A percentile compares a stretch with the other conserved stretches of the same genome.
Conservation (phyloP, 78 protist species). For the Bodo saltans region DNA sequence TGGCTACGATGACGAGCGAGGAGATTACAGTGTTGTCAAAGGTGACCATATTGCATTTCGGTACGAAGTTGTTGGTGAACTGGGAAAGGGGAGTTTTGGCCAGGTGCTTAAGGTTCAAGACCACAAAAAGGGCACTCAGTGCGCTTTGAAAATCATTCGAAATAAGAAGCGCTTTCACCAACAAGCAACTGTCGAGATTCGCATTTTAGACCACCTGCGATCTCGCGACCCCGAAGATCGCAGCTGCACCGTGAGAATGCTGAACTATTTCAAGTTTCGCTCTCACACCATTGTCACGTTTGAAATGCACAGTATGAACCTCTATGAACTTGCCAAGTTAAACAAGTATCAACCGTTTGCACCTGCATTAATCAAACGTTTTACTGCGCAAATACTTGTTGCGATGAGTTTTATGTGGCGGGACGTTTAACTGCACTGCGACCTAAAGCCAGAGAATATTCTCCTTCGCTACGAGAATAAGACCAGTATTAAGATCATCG, state of each 20-base stretch:
- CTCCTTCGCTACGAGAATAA: neutral
- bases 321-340: conserved; percentile 43
- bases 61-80: conserved; percentile 59
- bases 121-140: conserved; percentile 22
- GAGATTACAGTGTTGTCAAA: conserved; percentile 63
- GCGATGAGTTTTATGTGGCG: neutral
- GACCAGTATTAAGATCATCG: neutral
- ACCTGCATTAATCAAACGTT: conserved; percentile 29
- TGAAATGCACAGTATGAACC: conserved; percentile 20
- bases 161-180: conserved; percentile 58
- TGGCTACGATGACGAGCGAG: conserved; percentile 74
- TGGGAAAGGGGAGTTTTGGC: conserved; percentile 79
- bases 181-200: conserved; percentile 61
- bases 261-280: neutral
- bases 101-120: conserved; percentile 53
- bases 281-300: conserved; percentile 23
- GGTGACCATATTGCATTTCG: conserved; percentile 81
- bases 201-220: conserved; percentile 39
- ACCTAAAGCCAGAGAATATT: conserved; percentile 26
- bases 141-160: conserved; percentile 75
- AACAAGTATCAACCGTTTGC: conserved; percentile 71
- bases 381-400: conserved; percentile 8
- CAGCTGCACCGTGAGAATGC: conserved; percentile 19
- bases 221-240: neutral
- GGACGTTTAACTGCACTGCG: neutral